Conservation (phyloP, 2,329 filamentous ascomycete species). For the Ophiocordyceps camponoti-saundersi region DNA sequence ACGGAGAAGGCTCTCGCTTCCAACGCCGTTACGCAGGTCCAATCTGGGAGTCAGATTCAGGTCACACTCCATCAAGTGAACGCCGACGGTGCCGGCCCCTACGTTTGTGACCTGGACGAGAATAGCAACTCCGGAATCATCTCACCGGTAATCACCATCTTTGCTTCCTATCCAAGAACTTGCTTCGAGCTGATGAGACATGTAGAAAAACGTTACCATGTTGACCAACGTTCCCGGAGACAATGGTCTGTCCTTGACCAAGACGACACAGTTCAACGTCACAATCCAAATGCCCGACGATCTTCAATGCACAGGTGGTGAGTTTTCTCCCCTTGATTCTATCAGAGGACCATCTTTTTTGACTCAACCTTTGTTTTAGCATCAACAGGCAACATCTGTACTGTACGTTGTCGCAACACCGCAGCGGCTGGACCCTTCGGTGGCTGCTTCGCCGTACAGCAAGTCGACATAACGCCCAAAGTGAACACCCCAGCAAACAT, state of each 20-base stretch:
- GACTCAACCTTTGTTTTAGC: no score
- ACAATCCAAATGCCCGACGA: conserved; percentile 33
- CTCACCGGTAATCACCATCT: conserved; percentile 1
- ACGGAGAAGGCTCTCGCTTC: conserved; percentile 33
- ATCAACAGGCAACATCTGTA: conserved; percentile 41
- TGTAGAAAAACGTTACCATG: conserved; percentile 24
- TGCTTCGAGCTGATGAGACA: background rate
- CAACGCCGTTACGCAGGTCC: conserved; percentile 29
- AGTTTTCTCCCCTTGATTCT: conserved; percentile 7
- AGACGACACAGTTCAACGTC: conserved; percentile 38
- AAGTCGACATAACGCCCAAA: conserved; percentile 24
- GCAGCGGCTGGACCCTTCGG: conserved; percentile 39
- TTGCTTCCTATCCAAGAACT: background rate
- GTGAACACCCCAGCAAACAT: conserved; percentile 28
- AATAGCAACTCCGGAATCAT: conserved; percentile 20
- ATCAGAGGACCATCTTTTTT: no score
- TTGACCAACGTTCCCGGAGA: conserved; percentile 41
- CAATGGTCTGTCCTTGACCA: conserved; percentile 39
- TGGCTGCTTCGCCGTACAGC: conserved; percentile 40
- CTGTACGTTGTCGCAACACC: conserved; percentile 41
- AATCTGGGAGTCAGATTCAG: conserved; percentile 22
- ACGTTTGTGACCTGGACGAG: conserved; percentile 33
- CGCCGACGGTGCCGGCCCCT: conserved; percentile 22
- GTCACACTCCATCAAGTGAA: conserved; percentile 5
- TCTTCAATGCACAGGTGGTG: conserved; percentile 32